Percentiles rank a stretch among this genome's conserved stretches.
Conservation (phyloP, 306 rosid species). For the Cicer chorassanicum region DNA sequence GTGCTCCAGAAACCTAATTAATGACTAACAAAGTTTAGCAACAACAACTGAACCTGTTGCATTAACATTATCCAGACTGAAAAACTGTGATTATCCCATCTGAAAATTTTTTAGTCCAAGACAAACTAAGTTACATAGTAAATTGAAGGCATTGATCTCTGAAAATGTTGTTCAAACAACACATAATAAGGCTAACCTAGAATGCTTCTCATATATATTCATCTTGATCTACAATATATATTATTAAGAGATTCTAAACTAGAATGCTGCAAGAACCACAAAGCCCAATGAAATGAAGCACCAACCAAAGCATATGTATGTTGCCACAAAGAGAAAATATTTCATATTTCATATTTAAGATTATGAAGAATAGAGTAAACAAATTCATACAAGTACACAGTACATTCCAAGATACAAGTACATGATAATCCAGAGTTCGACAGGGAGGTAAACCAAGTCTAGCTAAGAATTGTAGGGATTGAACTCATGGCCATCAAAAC, state of each 20-base stretch:
- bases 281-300: neutral
- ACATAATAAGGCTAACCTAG: neutral
- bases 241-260: constrained; percentile 16
- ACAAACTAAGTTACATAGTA: constrained; percentile 4
- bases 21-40: constrained; percentile 27
- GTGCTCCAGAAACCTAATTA: neutral
- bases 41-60: neutral
- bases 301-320: constrained; percentile 16
- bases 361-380: no score
- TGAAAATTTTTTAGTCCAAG: constrained; percentile 14
- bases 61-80: constrained; percentile 6
- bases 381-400: no score
- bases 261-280: constrained; percentile 12
- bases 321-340: neutral
- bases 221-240: constrained; percentile 28
- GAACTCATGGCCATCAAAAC: no score
- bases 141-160: constrained; percentile 7
- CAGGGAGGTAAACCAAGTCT: no score
- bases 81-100: neutral
- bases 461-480: no score
- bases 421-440: no score
- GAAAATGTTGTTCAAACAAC: constrained; percentile 8
- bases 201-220: constrained; percentile 6
- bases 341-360: no score
- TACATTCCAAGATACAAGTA: no score